Percentiles rank a stretch among this genome's conserved stretches.
Evolutionary conservation across 2,329 filamentous ascomycete genomes (phyloP).

Genomic region (Diplocarpon rosae): DNA sequence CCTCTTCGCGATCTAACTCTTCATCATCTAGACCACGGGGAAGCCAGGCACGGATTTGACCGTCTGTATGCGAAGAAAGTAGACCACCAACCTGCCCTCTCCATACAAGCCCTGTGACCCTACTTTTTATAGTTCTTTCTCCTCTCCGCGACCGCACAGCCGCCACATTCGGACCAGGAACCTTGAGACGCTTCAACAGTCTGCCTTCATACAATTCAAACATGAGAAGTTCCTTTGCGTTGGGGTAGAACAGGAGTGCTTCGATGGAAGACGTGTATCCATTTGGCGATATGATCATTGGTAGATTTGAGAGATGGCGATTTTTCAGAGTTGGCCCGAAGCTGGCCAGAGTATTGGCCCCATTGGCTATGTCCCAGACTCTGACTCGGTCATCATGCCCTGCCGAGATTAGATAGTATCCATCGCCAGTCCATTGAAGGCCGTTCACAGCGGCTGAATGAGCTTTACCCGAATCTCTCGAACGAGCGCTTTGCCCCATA

Average conservation of each 20-base stretch:
- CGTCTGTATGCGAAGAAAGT: slow-evolving; percentile 76
- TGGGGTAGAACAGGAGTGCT: slow-evolving; percentile 71
- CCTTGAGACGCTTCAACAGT: slow-evolving; percentile 58
- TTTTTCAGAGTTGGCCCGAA: slow-evolving; percentile 81
- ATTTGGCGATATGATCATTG: slow-evolving; percentile 52
- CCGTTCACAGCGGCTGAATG: slow-evolving; percentile 79
- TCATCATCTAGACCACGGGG: slow-evolving; percentile 44
- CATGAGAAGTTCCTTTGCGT: slow-evolving; percentile 67
- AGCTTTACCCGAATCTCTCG: slow-evolving; percentile 46
- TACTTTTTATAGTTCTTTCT: slow-evolving; percentile 49
- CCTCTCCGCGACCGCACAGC: slow-evolving; percentile 36
- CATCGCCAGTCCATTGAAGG: slow-evolving; percentile 73
- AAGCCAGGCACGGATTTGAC: slow-evolving; percentile 71
- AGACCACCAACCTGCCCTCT: slow-evolving; percentile 52
- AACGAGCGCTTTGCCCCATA: slow-evolving; percentile 28
- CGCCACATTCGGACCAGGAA: slow-evolving; percentile 44
- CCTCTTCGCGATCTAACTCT: slow-evolving; percentile 37
- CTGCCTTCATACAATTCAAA: slow-evolving; percentile 71
- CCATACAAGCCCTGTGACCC: slow-evolving; percentile 71
- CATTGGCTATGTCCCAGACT: slow-evolving; percentile 73
- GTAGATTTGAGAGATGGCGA: slow-evolving; percentile 47
- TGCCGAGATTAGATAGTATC: slow-evolving; percentile 63
- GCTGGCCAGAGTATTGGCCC: slow-evolving; percentile 77
- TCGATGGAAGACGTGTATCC: slow-evolving; percentile 43
- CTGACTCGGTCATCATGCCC: slow-evolving; percentile 77